These are phyloP conservation scores for Alternaria panax DNA, from an alignment of 2,329 filamentous ascomycete genomes.

Conservation along the genomic window DNA sequence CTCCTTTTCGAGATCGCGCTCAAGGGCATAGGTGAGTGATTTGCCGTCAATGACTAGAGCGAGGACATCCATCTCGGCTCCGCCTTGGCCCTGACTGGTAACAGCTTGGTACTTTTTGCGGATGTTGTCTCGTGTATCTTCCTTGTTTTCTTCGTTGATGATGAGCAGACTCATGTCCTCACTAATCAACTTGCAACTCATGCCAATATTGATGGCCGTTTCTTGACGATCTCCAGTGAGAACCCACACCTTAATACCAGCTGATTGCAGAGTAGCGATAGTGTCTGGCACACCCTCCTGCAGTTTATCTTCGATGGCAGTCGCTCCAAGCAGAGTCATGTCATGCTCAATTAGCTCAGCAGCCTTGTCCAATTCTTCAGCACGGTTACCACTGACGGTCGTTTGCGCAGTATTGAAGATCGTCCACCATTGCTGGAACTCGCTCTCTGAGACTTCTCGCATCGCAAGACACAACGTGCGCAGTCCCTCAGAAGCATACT, in stretches of 20 bases:
- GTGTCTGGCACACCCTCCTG: conserved; percentile 98
- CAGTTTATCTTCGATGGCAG: conserved; percentile 94
- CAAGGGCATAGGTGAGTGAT: conserved; percentile 89
- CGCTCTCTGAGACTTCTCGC: conserved; percentile 88
- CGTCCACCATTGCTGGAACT: conserved; percentile 85
- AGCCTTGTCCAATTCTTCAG: conserved; percentile 95
- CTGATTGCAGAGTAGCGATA: conserved; percentile 94
- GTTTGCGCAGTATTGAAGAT: conserved; percentile 89
- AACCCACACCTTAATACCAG: conserved; percentile 99
- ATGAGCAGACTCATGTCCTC: conserved; percentile 99
- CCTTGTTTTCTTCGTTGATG: conserved; percentile 85
- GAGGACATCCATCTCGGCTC: conserved; percentile 81
- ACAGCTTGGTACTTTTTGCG: conserved; percentile 94
- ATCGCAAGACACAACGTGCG: conserved; percentile 94
- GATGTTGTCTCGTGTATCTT: conserved; percentile 84
- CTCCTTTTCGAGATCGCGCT: conserved; percentile 90
- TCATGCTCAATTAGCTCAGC: conserved; percentile 94
- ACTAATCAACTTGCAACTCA: conserved; percentile 98
- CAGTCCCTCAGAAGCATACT: conserved; percentile 95
- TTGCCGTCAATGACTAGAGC: conserved; percentile 96
- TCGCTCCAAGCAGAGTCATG: conserved; percentile 89
- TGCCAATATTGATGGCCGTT: conserved; percentile 99
- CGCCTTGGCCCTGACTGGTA: conserved; percentile 77
- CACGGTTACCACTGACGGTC: conserved; percentile 89
- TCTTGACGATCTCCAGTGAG: conserved; percentile 97